Evolutionary conservation across 78 protist species (phyloP), one percentile per base, ranked within the genome.

Genomic region (Chrysochromulina tobinii): DNA sequence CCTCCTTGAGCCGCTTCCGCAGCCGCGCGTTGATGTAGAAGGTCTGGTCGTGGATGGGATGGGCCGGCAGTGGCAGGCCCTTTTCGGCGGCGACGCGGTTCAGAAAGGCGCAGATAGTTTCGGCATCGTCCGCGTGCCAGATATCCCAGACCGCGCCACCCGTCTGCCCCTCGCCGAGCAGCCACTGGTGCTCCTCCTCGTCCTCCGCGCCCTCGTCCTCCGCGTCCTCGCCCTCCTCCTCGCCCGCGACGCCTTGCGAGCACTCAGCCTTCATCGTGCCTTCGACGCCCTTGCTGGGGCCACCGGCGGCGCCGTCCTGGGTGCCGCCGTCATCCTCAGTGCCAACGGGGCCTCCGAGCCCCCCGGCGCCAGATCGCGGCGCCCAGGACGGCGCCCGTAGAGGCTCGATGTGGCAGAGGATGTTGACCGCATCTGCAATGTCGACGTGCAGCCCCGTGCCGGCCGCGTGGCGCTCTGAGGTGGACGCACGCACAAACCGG

Each of bases 111-210:
- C 51, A 4, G 50, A 79, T 7, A 59, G 9, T 2, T 4, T 7
- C 48, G 48, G 15, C 25, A 64, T 79, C 87, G 50, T 79, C 87
- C 5, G 61, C 48, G 50, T 4, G 3, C 50, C 38, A 79, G 61
- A 79, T 79, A 64, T 79, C 64, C 87, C 87, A 79, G 23, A 79
- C 50, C 50, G 87, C 87, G 27, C 87, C 87, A 5, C 2, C 27
- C 27, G 6, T 11, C 79, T 3, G 9, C 54, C 53, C 17, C 21
- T 20, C 25, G 25, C 38, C 53, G 21, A 11, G 6, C 54, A 38
- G 54, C 79, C 79, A n/a, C 53, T 21, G 50, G 21, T 0, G 8
- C 77, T 68, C 77, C 77, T 68, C 77, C 77, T n/a, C 50, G 21
- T 2, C 77, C 77, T 4, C 51, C 77, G 27, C 50, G 48, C 11